These are phyloP conservation scores for Gnomoniopsis sp. DNA, from an alignment of 2,329 filamentous ascomycete genomes.

Conservation along the genomic window DNA sequence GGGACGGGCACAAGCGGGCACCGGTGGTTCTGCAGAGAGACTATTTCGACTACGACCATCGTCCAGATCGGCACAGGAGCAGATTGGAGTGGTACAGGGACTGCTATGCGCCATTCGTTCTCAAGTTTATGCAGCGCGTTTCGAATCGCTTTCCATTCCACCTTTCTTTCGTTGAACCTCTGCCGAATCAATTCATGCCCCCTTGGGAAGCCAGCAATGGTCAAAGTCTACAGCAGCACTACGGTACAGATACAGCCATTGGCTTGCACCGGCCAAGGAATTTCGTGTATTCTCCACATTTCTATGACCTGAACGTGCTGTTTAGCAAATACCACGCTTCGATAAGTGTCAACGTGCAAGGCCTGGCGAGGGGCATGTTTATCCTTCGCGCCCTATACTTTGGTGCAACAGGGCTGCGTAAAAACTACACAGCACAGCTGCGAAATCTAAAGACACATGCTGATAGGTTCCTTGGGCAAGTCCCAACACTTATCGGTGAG, in stretches of 20 bases:
- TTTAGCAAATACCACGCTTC: conserved; percentile 33
- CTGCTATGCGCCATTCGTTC: conserved; percentile 38
- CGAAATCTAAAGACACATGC: conserved; percentile 33
- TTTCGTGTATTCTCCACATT: conserved; percentile 40
- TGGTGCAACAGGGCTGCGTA: conserved; percentile 31
- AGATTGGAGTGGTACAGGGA: conserved; percentile 39
- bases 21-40: conserved; percentile 26
- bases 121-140: conserved; percentile 33
- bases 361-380: conserved; percentile 36
- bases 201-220: conserved; percentile 28
- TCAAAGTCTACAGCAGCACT: conserved; percentile 19
- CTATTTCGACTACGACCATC: conserved; percentile 37
- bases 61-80: conserved; percentile 31
- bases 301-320: conserved; percentile 40
- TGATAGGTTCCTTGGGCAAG: conserved; percentile 28
- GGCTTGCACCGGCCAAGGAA: conserved; percentile 26
- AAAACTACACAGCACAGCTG: conserved; percentile 37
- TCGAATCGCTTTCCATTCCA: conserved; percentile 26
- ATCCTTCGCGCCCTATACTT: conserved; percentile 38
- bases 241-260: conserved; percentile 28
- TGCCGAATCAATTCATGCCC: conserved; percentile 39
- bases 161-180: conserved; percentile 37
- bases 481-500: conserved; percentile 37
- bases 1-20: conserved; percentile 29
- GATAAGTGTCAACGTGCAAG: conserved; percentile 40